Evolutionary conservation across 306 rosid species (phyloP), one percentile per base, ranked within the genome.

Genomic region (Adenanthera pavonina): DNA sequence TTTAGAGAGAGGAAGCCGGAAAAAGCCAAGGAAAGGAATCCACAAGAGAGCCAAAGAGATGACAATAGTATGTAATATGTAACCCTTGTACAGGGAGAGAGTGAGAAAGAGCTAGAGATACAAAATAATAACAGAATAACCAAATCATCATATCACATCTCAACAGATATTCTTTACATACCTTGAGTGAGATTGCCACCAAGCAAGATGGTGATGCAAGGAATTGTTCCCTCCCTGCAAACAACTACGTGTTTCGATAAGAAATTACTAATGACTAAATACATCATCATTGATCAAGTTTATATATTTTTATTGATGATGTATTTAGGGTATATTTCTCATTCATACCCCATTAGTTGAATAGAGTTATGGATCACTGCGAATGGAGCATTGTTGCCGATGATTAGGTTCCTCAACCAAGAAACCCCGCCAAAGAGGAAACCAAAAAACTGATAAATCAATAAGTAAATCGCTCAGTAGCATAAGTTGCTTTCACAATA

Each of bases 171-270:
- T 30, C 8, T 36, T 9, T 15, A 35, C 3, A 33, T 3, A 60
- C 99, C 99, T 88, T 88, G 92, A 64, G 86, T 85, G 65, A 95
- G 97, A 77, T 95, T 95, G 57, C 99, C 94, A 51, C 99, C 99
- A 2, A 95, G 90, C 78, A 95, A 89, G 40, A 95, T 87, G 54
- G 92, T 92, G 75, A 92, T 91, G 86, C 99, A 89, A 41, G 99
- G 99, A 82, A 93, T 93, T 16, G 97, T 90, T 49, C 94, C 99
- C 72, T 93, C 69, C 64, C 99, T 95, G 81, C 48, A 59, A 51
- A 70, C 6, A 82, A 61, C 38, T 36, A 78, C 40, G 43, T 5
- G 43, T 5, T 83, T 48, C 78, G 61, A 48, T 81, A 25, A 83
- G 51, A 40, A 79, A 5, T 1, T 46, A 38, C 1, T 38, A 38